Percentiles rank a stretch among this genome's conserved stretches.
Conservation (phyloP, 345 rosid species). For the Salix brachista region DNA sequence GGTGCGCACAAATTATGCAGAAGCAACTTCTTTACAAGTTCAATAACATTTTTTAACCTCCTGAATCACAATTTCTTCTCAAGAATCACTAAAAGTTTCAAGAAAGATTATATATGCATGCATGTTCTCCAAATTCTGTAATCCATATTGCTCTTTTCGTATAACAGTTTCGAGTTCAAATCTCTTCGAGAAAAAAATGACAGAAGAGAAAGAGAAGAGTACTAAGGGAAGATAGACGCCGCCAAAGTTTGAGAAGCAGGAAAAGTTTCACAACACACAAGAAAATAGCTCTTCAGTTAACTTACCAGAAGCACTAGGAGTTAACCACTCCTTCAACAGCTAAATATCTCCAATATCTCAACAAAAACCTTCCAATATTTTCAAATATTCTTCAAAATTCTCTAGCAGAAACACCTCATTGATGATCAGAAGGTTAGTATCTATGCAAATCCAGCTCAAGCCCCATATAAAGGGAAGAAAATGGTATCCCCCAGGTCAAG, state of each 20-base stretch:
- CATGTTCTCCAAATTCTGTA: not conserved
- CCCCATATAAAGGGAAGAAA: not conserved
- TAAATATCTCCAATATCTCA: not conserved
- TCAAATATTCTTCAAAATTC: not conserved
- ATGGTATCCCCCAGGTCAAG: conserved; percentile 11
- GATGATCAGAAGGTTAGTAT: not conserved
- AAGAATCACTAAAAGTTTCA: not conserved
- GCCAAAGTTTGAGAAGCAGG: not conserved
- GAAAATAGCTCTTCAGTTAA: not conserved
- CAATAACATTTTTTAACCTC: conserved; percentile 13
- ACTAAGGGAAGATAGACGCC: not conserved
- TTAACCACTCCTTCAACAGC: not conserved
- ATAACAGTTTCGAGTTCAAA: too few species aligned
- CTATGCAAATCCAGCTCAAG: not conserved
- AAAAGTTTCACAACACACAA: not conserved
- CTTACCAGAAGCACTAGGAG: not conserved
- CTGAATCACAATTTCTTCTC: not conserved
- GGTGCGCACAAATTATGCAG: not conserved
- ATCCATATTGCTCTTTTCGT: not conserved
- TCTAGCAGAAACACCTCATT: not conserved
- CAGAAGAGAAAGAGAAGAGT: too few species aligned
- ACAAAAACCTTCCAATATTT: not conserved
- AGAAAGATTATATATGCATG: not conserved
- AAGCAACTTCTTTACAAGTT: too few species aligned
- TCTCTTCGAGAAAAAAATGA: too few species aligned